phyloP scores from a whole-genome alignment of 148 eudicot species.

The Beta vulgaris region DNA sequence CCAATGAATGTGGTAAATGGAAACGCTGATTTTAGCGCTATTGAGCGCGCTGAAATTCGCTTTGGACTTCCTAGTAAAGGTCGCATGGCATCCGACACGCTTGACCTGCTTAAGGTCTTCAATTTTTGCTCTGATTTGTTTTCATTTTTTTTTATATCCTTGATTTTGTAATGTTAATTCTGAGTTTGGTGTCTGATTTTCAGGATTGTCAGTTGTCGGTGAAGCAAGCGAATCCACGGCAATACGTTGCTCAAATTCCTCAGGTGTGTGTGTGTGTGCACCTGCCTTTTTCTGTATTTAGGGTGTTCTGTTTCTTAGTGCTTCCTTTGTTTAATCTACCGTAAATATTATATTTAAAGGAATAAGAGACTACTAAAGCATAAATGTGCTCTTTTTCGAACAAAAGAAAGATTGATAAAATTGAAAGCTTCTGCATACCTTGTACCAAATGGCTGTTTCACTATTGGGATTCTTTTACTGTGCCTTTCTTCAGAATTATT shows the following conservation, averaged over 20 bases:
- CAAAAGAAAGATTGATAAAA: no score
- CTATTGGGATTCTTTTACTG: no score
- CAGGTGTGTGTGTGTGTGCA: slow-evolving; percentile 47
- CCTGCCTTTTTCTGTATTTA: neutral
- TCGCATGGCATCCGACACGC: slow-evolving; percentile 75
- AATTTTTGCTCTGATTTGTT: neutral
- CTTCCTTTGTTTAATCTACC: no score
- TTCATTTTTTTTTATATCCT: neutral
- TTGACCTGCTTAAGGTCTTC: slow-evolving; percentile 77
- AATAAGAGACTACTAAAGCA: no score
- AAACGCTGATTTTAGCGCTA: slow-evolving; percentile 29
- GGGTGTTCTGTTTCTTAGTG: neutral
- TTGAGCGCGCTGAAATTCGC: slow-evolving; percentile 56
- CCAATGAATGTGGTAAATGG: slow-evolving; percentile 43
- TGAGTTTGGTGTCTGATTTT: slow-evolving; percentile 15
- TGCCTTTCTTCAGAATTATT: no score
- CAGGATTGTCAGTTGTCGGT: slow-evolving; percentile 95
- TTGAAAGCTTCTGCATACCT: no score
- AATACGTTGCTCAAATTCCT: slow-evolving; percentile 93
- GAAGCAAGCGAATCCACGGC: slow-evolving; percentile 87
- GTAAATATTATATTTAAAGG: no score
- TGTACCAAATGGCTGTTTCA: no score
- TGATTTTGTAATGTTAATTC: neutral
- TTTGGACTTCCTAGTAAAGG: slow-evolving; percentile 97
- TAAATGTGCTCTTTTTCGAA: no score